phyloP scores from a whole-genome alignment of 2,329 filamentous ascomycete genomes.

The Keithomyces neogunnii region DNA sequence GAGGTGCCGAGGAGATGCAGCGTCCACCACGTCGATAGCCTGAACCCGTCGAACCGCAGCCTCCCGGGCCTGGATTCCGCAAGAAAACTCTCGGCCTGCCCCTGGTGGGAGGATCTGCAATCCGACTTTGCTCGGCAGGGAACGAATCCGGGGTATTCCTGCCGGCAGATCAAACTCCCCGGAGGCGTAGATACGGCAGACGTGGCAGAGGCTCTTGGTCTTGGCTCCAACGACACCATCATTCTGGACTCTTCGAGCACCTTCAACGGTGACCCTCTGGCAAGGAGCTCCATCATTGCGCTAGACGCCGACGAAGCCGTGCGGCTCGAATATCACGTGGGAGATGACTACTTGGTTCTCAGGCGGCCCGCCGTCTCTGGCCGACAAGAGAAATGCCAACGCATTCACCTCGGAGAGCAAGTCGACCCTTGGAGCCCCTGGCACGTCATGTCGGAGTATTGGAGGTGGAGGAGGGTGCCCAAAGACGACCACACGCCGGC shows the following conservation, averaged over 20 bases:
- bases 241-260: conserved; percentile 54
- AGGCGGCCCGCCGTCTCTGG: conserved; percentile 15
- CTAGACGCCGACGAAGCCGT: conserved; percentile 49
- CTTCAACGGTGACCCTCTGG: conserved; percentile 30
- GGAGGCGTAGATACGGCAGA: conserved; percentile 40
- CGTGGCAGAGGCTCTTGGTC: conserved; percentile 42
- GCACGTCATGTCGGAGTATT: conserved; percentile 41
- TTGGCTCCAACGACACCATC: conserved; percentile 36
- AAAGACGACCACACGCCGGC: conserved; percentile 26
- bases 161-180: conserved; percentile 34
- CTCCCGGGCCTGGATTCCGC: conserved; percentile 11
- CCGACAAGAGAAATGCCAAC: conserved; percentile 18
- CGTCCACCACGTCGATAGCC: conserved; percentile 11
- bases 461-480: conserved; percentile 19
- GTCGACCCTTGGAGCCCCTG: conserved; percentile 32
- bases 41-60: conserved; percentile 12
- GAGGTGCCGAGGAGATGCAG: conserved; percentile 1
- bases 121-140: conserved; percentile 20
- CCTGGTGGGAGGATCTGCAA: conserved; percentile 17
- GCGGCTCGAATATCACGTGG: conserved; percentile 49
- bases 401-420: conserved; percentile 14
- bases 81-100: conserved; percentile 10
- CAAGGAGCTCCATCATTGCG: conserved; percentile 65
- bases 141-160: conserved; percentile 27
- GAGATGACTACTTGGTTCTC: conserved; percentile 29